Percentiles rank a stretch among this genome's conserved stretches.
These are phyloP conservation scores for Decorospora gaudefroyi DNA, from an alignment of 2,329 filamentous ascomycete species.

Conservation along the genomic window DNA sequence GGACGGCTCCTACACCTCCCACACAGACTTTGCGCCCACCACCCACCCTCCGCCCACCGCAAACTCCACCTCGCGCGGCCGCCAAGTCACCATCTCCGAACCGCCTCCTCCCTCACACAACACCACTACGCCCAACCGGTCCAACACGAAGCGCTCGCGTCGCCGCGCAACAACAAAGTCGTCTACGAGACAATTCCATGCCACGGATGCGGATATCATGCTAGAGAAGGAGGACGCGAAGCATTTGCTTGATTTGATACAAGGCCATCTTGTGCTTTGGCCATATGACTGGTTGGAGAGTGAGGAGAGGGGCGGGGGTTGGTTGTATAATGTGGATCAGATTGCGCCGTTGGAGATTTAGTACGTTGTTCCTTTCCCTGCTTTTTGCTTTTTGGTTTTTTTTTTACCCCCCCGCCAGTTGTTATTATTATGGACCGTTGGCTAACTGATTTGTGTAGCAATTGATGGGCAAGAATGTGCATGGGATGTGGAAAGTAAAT, in stretches of 20 bases:
- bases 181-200: conserved; percentile 65
- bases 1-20: conserved; percentile 5
- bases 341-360: conserved; percentile 97
- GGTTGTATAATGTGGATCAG: conserved; percentile 95
- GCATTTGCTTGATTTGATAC: conserved; percentile 76
- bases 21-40: conserved; percentile 14
- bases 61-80: conserved; percentile 21
- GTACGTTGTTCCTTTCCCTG: no score
- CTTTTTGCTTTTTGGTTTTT: no score
- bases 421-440: no score
- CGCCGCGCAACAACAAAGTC: conserved; percentile 72
- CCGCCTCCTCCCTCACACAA: conserved; percentile 18
- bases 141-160: conserved; percentile 50
- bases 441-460: no score
- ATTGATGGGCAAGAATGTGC: no score
- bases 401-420: no score
- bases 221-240: conserved; percentile 77
- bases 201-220: conserved; percentile 68
- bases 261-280: conserved; percentile 88
- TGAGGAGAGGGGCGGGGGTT: conserved; percentile 91
- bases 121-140: conserved; percentile 22
- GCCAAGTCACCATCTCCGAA: conserved; percentile 47
- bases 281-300: conserved; percentile 87
- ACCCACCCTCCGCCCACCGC: conserved; percentile 9
- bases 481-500: no score